Evolutionary conservation across 1,284 basidiomycete genomes (phyloP), one percentile per base, ranked within the genome.

Genomic region (Leccinum ponderosum): DNA sequence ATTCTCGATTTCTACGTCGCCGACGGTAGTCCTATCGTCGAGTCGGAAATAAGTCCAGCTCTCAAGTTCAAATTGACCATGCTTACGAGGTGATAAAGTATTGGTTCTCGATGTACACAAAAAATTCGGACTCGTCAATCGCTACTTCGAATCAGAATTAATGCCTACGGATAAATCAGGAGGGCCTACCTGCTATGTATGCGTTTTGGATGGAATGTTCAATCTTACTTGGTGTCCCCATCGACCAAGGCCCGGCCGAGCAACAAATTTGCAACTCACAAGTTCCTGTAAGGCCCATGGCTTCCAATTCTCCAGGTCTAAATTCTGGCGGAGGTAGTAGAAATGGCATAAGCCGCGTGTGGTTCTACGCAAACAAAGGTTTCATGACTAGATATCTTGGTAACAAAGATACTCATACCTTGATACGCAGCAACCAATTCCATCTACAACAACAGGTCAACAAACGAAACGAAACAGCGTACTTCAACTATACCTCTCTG

Each of bases 231-330:
- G 87, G 82, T 2, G 95, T 98, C 3, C 96, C 97, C 76, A 99
- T 82, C 2, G 95, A 97, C 97, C 97, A 99, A 0, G 94, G 94
- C 0, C 96, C 96, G 20, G 93, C 92, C 9, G 94, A 97, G 15
- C 97, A 88, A 76, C 95, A 97, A 66, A 99, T 95, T 74, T 99
- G 97, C 69, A 98, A 83, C 75, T 99, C 97, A 73, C 96, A 98
- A 0, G 97, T 98, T 12, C 97, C 97, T 3, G 93, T 95, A 50
- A 99, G 82, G 29, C 94, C 92, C 77, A 93, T 83, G 53, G 88
- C 83, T 27, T 86, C 79, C 15, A 99, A 81, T 70, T 99, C 94
- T 9, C 85, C 83, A 4, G 90, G 84, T 65, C 84, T 93, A 74
- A 96, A 98, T 73, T 99, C 97, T 0, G 97, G 87, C 9, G 97